Evolutionary conservation across 2,329 filamentous ascomycete genomes (phyloP).

Genomic region (Bipolaris gigantea): DNA sequence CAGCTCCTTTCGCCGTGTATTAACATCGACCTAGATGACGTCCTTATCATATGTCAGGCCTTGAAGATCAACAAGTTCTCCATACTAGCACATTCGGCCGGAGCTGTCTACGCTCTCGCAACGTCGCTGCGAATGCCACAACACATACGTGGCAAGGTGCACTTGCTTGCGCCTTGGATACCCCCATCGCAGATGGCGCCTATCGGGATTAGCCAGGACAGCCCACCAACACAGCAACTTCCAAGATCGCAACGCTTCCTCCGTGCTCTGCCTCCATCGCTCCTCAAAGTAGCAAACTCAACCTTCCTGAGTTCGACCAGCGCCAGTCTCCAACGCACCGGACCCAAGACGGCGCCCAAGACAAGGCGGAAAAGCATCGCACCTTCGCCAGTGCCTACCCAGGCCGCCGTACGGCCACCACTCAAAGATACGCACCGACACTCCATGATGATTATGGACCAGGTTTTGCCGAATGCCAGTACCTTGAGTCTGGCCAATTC

Average conservation of each 20-base stretch:
- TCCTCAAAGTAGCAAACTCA: slow-evolving; percentile 92
- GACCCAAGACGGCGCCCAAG: slow-evolving; percentile 57
- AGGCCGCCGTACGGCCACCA: slow-evolving; percentile 18
- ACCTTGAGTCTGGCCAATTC: slow-evolving; percentile 35
- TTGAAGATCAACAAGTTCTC: slow-evolving; percentile 96
- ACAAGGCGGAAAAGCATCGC: slow-evolving; percentile 36
- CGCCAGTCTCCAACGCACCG: slow-evolving; percentile 65
- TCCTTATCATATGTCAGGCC: slow-evolving; percentile 88
- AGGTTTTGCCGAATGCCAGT: slow-evolving; percentile 47
- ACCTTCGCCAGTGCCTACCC: slow-evolving; percentile 20
- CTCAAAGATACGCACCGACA: slow-evolving; percentile 46
- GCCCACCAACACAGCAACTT: slow-evolving; percentile 80
- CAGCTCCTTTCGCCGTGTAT: slow-evolving; percentile 43
- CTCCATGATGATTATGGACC: slow-evolving; percentile 55
- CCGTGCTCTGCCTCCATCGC: slow-evolving; percentile 82
- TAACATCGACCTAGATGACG: slow-evolving; percentile 62
- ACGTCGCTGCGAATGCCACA: slow-evolving; percentile 95
- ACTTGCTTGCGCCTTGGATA: slow-evolving; percentile 95
- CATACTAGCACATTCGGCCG: slow-evolving; percentile 91
- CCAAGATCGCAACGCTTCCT: slow-evolving; percentile 91
- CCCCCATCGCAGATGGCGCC: slow-evolving; percentile 67
- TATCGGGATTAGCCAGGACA: slow-evolving; percentile 65
- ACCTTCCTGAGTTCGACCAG: slow-evolving; percentile 93
- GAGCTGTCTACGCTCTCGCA: slow-evolving; percentile 95
- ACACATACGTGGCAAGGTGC: slow-evolving; percentile 90